Percentiles rank a stretch among this genome's conserved stretches.
phyloP scores from a whole-genome alignment of 768 basidiomycete species.

The Lactarius pseudohatsudake region DNA sequence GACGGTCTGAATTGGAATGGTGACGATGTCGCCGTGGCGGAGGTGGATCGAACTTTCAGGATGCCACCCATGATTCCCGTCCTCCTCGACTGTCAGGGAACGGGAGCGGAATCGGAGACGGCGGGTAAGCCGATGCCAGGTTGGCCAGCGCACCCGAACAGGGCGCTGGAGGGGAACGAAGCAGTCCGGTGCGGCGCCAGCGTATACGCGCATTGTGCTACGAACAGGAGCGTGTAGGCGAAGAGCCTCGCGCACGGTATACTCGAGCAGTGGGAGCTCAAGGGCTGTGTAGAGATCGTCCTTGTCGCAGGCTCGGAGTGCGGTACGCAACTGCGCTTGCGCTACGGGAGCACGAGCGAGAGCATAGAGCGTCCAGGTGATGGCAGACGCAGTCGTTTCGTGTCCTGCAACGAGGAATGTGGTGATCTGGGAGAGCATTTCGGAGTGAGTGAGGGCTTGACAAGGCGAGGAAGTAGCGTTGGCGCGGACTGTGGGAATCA shows the following conservation, averaged over 20 bases:
- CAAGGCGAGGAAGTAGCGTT: constrained; percentile 48
- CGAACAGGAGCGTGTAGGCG: constrained; percentile 57
- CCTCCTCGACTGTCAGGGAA: background rate
- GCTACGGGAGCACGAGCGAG: constrained; percentile 46
- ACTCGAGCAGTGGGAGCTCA: constrained; percentile 57
- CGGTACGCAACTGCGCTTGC: constrained; percentile 50
- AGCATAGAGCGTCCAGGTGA: constrained; percentile 64
- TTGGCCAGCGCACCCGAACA: constrained; percentile 24
- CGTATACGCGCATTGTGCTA: constrained; percentile 57
- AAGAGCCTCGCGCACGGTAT: constrained; percentile 57
- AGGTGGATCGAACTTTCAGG: constrained; percentile 14
- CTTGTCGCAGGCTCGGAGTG: constrained; percentile 35
- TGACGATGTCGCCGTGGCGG: constrained; percentile 52
- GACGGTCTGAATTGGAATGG: constrained; percentile 58
- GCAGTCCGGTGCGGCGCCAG: constrained; percentile 42
- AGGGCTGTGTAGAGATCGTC: constrained; percentile 30
- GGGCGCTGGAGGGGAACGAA: constrained; percentile 48
- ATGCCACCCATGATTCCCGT: constrained; percentile 9
- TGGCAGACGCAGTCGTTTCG: constrained; percentile 57
- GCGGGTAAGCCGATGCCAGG: constrained; percentile 13
- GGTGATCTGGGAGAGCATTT: constrained; percentile 61
- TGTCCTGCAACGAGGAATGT: constrained; percentile 67
- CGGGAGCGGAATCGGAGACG: background rate
- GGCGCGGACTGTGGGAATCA: constrained; percentile 50
- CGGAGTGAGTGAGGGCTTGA: constrained; percentile 54